A percentile compares a stretch with the other conserved stretches of the same genome.
phyloP scores from a whole-genome alignment of 257 asterid genomes.

The Penstemon barbatus region DNA sequence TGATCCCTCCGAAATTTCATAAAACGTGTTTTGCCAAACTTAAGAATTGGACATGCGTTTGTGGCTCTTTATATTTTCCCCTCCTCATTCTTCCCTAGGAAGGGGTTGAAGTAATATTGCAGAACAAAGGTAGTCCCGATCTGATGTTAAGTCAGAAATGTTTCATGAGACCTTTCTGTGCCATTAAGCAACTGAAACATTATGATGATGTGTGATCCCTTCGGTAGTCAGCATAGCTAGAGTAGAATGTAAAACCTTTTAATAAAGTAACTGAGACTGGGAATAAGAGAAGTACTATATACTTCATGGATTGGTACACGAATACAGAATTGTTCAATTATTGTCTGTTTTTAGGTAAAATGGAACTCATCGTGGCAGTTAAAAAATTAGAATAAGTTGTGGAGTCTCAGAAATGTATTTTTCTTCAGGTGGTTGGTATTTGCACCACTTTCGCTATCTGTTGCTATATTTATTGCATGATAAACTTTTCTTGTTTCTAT shows the following conservation, averaged over 20 bases:
- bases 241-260: neutral
- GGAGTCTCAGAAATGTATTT: slow-evolving; percentile 3
- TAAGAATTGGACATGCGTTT: neutral
- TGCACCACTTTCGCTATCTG: slow-evolving; percentile 12
- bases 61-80: neutral
- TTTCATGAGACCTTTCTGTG: slow-evolving; percentile 8
- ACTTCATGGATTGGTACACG: slow-evolving; percentile 8
- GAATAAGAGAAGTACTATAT: neutral
- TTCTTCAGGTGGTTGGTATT: neutral
- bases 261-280: neutral
- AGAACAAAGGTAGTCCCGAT: neutral
- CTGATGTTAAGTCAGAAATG: slow-evolving; percentile 11
- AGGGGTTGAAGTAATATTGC: too few relatives aligned
- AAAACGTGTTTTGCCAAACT: neutral
- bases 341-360: neutral
- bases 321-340: neutral
- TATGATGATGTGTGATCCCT: slow-evolving; percentile 18
- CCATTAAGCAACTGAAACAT: neutral
- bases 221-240: neutral
- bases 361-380: slow-evolving; percentile 15
- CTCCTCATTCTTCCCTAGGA: neutral
- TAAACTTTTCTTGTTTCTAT: slow-evolving; percentile 15
- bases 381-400: neutral
- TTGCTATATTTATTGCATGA: slow-evolving; percentile 17
- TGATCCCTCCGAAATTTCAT: too few relatives aligned